These are phyloP conservation scores for Talaromyces albobiverticillius DNA, from an alignment of 2,329 filamentous ascomycete genomes.

Conservation along the genomic window DNA sequence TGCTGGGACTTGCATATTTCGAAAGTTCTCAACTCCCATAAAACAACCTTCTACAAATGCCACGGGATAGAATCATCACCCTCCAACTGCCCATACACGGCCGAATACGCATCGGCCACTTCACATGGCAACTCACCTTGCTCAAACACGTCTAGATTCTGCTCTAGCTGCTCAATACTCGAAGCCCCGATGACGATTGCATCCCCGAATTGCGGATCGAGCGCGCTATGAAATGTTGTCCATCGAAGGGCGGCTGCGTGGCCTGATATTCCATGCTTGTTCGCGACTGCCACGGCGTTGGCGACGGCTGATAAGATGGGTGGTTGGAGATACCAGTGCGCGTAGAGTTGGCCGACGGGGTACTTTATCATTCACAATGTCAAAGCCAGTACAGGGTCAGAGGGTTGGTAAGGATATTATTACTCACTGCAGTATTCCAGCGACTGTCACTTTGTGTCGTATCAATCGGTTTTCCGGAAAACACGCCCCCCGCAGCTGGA, in stretches of 20 bases:
- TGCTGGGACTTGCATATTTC: too few relatives aligned
- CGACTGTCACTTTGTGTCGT: too few relatives aligned
- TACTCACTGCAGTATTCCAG: too few relatives aligned
- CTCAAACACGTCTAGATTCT: conserved; percentile 1
- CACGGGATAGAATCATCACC: too few relatives aligned
- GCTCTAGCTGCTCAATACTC: neutral
- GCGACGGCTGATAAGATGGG: neutral
- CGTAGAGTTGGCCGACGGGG: neutral
- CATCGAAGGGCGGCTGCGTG: conserved; percentile 9
- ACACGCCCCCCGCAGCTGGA: too few relatives aligned
- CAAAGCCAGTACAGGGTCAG: too few relatives aligned
- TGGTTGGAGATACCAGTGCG: neutral
- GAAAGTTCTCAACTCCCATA: too few relatives aligned
- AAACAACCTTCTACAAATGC: too few relatives aligned
- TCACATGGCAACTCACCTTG: neutral
- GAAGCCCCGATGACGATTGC: neutral
- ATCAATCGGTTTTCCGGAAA: too few relatives aligned
- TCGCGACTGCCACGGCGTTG: neutral
- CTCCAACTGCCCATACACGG: neutral
- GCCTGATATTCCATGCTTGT: neutral
- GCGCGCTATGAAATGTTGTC: neutral
- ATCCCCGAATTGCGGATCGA: conserved; percentile 6
- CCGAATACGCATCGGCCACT: neutral
- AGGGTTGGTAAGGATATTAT: too few relatives aligned
- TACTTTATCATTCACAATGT: too few relatives aligned